Evolutionary conservation across 2,329 filamentous ascomycete genomes (phyloP).

Genomic region (Trichoderma sp.): DNA sequence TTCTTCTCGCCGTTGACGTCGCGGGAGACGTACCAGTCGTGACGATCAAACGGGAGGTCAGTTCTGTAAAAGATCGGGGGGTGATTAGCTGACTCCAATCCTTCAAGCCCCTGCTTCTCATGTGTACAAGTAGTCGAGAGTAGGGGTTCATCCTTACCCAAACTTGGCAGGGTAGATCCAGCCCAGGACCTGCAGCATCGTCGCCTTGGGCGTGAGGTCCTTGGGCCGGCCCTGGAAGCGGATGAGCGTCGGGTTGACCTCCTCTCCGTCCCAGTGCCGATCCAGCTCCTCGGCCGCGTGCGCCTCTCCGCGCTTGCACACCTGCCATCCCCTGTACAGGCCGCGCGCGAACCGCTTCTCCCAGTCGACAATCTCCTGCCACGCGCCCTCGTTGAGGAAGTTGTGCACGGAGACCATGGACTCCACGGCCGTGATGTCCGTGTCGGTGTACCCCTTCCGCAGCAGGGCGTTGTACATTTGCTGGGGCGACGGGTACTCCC

Average conservation of each 20-base stretch:
- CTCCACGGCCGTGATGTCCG: slow-evolving; percentile 88
- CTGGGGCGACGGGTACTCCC: slow-evolving; percentile 98
- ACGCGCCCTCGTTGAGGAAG: slow-evolving; percentile 96
- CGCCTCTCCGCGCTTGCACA: slow-evolving; percentile 73
- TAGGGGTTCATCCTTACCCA: slow-evolving; percentile 60
- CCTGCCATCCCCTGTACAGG: slow-evolving; percentile 69
- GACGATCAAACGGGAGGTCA: slow-evolving; percentile 89
- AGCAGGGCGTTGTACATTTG: slow-evolving; percentile 99
- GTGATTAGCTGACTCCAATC: slow-evolving; percentile 24
- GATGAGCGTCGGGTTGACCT: slow-evolving; percentile 70
- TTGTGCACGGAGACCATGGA: slow-evolving; percentile 98
- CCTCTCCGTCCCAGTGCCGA: slow-evolving; percentile 56
- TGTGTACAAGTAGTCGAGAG: no score
- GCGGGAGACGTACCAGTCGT: slow-evolving; percentile 93
- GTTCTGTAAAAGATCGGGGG: slow-evolving; percentile 51
- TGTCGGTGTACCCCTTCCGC: slow-evolving; percentile 94
- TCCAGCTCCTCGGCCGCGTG: slow-evolving; percentile 52
- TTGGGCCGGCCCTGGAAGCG: slow-evolving; percentile 87
- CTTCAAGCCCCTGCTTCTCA: background rate
- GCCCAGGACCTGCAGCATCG: slow-evolving; percentile 78
- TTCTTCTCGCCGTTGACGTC: slow-evolving; percentile 66
- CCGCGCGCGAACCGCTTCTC: slow-evolving; percentile 82
- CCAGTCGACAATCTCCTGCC: slow-evolving; percentile 93
- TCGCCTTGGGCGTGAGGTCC: slow-evolving; percentile 89
- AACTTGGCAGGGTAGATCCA: slow-evolving; percentile 79